Evolutionary conservation across 768 basidiomycete species (phyloP).

Genomic region (Lyophyllum atratum): DNA sequence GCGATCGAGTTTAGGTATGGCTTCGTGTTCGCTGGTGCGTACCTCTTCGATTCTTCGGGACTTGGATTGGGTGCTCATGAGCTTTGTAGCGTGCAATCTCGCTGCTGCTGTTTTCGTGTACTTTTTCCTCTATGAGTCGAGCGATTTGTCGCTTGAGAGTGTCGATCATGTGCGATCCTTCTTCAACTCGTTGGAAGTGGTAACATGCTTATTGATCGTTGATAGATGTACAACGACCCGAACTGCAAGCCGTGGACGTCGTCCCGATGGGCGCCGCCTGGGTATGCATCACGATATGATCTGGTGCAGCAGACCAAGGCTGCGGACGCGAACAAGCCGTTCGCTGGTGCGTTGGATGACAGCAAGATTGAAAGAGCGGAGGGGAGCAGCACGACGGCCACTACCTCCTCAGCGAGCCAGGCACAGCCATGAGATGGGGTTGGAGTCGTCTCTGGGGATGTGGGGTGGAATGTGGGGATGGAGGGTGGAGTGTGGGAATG

Average conservation of each 20-base stretch:
- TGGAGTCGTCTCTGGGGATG: too few relatives aligned
- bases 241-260: constrained; percentile 70
- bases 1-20: constrained; percentile 65
- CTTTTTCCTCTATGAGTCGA: constrained; percentile 77
- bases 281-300: constrained; percentile 49
- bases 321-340: constrained; percentile 36
- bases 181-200: background rate
- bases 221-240: constrained; percentile 65
- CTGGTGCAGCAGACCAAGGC: constrained; percentile 43
- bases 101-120: constrained; percentile 60
- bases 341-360: background rate
- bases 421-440: background rate
- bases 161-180: constrained; percentile 50
- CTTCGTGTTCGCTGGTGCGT: constrained; percentile 65
- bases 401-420: background rate
- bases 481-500: too few relatives aligned
- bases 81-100: constrained; percentile 52
- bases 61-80: background rate
- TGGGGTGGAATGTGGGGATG: too few relatives aligned
- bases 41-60: background rate
- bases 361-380: constrained; percentile 6
- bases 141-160: constrained; percentile 64
- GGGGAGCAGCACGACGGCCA: background rate
- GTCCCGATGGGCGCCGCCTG: constrained; percentile 57
- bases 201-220: background rate